A percentile compares a stretch with the other conserved stretches of the same genome.
phyloP scores from a whole-genome alignment of 1,284 basidiomycete species.

The Mixia osmundae region DNA sequence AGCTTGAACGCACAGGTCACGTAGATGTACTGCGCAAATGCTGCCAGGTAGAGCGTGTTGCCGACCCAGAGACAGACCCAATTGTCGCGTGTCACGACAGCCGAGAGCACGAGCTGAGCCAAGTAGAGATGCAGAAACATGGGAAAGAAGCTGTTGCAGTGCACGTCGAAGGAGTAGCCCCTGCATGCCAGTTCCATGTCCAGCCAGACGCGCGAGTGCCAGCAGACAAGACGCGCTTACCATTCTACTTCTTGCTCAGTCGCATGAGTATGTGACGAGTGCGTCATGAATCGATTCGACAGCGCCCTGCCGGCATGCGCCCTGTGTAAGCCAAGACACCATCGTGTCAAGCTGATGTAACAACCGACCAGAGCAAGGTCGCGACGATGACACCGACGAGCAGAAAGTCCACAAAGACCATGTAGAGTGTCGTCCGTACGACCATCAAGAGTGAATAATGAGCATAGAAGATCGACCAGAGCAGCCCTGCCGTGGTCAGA shows the following conservation, averaged over 20 bases:
- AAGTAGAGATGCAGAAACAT: constrained; percentile 67
- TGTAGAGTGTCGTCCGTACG: constrained; percentile 37
- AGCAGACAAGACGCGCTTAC: constrained; percentile 5
- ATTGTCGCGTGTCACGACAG: constrained; percentile 53
- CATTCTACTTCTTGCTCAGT: constrained; percentile 21
- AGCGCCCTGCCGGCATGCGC: constrained; percentile 11
- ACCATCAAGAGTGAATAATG: constrained; percentile 35
- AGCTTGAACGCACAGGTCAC: constrained; percentile 32
- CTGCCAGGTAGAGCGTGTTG: constrained; percentile 32
- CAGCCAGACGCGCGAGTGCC: neutral
- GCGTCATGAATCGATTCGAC: constrained; percentile 18
- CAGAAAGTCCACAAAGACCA: constrained; percentile 71
- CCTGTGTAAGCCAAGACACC: neutral
- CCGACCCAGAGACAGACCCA: constrained; percentile 85
- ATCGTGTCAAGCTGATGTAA: constrained; percentile 3
- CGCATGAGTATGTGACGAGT: constrained; percentile 19
- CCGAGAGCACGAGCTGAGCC: constrained; percentile 56
- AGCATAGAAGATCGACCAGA: constrained; percentile 66
- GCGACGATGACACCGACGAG: constrained; percentile 46
- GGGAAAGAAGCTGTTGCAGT: constrained; percentile 85
- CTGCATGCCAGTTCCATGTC: constrained; percentile 17
- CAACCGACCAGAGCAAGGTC: constrained; percentile 53
- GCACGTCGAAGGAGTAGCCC: constrained; percentile 83
- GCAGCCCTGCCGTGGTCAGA: constrained; percentile 43
- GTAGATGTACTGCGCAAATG: constrained; percentile 68